These are phyloP conservation scores for Tilletia horrida DNA, from an alignment of 1,284 basidiomycete species.

Conservation along the genomic window DNA sequence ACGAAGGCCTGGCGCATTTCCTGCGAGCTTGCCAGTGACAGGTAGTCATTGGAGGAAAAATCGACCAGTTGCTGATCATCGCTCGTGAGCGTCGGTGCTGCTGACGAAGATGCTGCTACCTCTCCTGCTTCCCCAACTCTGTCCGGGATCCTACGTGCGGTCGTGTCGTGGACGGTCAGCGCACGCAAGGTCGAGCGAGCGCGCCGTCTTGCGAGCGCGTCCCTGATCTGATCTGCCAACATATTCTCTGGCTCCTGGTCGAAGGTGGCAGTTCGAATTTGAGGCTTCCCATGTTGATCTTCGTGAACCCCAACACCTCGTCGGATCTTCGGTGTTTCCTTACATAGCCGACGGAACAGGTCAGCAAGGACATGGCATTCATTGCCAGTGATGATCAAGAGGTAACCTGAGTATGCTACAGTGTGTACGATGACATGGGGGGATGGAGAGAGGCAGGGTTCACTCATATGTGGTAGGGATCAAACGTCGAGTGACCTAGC, in stretches of 20 bases:
- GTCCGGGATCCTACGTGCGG: background rate
- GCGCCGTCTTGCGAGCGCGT: conserved; percentile 36
- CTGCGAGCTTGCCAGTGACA: conserved; percentile 71
- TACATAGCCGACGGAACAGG: too few species aligned
- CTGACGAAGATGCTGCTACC: background rate
- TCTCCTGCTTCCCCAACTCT: background rate
- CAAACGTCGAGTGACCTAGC: too few species aligned
- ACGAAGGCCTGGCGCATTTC: conserved; percentile 56
- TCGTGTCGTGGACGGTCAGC: conserved; percentile 30
- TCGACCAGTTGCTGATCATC: conserved; percentile 58
- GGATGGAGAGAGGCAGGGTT: too few species aligned
- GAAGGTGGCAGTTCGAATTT: too few species aligned
- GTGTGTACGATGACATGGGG: too few species aligned
- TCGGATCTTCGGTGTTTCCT: too few species aligned
- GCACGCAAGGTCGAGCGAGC: conserved; percentile 40
- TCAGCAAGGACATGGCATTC: too few species aligned
- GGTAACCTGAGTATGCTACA: too few species aligned
- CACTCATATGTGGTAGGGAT: too few species aligned
- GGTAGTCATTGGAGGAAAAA: conserved; percentile 90
- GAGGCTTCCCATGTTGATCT: too few species aligned
- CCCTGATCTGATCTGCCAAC: conserved; percentile 41
- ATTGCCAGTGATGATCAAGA: too few species aligned
- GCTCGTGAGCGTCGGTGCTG: conserved; percentile 10
- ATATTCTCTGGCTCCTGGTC: conserved; percentile 22
- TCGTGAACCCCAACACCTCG: background rate